Conservation (phyloP, 1,139 yeast species). For the Scheffersomyces stambukii region DNA sequence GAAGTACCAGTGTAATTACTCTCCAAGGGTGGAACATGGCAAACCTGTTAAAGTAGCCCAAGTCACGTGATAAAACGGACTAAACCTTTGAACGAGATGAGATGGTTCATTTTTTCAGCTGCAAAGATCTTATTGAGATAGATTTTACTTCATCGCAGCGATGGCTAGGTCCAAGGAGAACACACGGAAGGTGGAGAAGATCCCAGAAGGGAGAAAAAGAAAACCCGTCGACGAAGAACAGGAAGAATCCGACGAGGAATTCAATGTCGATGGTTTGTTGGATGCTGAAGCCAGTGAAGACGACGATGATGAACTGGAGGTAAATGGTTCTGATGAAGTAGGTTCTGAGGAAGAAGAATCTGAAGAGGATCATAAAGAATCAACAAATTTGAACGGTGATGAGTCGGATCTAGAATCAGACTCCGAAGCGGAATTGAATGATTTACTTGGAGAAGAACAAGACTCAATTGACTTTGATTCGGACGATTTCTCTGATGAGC, state of each 20-base stretch:
- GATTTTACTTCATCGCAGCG: too few relatives aligned
- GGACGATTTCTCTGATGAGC: slow-evolving; percentile 47
- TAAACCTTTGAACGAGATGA: too few relatives aligned
- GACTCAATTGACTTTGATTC: slow-evolving; percentile 34
- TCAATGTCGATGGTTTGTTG: slow-evolving; percentile 20
- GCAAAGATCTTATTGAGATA: too few relatives aligned
- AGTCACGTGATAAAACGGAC: too few relatives aligned
- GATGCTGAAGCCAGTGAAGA: slow-evolving; percentile 24
- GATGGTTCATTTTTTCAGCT: too few relatives aligned
- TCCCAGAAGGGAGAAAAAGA: slow-evolving; percentile 13
- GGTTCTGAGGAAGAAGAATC: slow-evolving; percentile 25
- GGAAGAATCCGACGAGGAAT: slow-evolving; percentile 24
- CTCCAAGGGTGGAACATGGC: too few relatives aligned
- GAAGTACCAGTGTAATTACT: too few relatives aligned
- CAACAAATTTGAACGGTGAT: slow-evolving; percentile 1
- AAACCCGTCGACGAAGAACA: slow-evolving; percentile 15
- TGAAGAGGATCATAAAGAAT: slow-evolving; percentile 24
- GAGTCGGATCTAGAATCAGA: too few relatives aligned
- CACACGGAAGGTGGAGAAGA: slow-evolving; percentile 8
- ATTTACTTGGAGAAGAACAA: slow-evolving; percentile 50
- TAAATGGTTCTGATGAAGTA: slow-evolving; percentile 26
- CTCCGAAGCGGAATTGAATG: slow-evolving; percentile 61
- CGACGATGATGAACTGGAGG: slow-evolving; percentile 16
- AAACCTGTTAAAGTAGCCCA: too few relatives aligned
- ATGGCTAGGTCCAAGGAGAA: too few relatives aligned